These are phyloP conservation scores for Pichia phayaonensis DNA, from an alignment of 805 yeast species.

Conservation along the genomic window DNA sequence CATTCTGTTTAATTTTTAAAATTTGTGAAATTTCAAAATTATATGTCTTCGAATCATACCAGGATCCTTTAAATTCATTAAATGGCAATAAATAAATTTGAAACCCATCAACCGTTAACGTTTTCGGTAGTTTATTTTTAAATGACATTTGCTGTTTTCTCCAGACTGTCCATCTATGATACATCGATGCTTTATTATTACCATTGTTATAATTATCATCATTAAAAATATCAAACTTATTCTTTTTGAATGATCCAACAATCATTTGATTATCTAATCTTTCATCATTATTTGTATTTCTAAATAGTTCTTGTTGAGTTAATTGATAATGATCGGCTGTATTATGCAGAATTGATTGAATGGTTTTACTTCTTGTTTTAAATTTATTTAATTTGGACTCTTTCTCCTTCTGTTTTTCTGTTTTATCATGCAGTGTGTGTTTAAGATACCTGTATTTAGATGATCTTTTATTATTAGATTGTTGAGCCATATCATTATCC, in stretches of 20 bases:
- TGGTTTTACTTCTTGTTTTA: slow-evolving; percentile 18
- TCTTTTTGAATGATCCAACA: neutral
- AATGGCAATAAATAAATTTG: slow-evolving; percentile 84
- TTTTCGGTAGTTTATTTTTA: slow-evolving; percentile 70
- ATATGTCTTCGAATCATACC: slow-evolving; percentile 73
- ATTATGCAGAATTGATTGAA: slow-evolving; percentile 22
- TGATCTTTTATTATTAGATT: neutral
- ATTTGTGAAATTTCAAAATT: slow-evolving; percentile 82
- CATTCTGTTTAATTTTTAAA: slow-evolving; percentile 64
- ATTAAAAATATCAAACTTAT: neutral
- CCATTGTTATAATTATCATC: neutral
- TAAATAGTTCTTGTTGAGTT: slow-evolving; percentile 12
- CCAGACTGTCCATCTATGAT: slow-evolving; percentile 82
- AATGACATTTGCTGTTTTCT: slow-evolving; percentile 83
- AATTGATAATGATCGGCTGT: slow-evolving; percentile 16
- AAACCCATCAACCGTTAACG: slow-evolving; percentile 89
- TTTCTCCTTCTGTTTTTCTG: slow-evolving; percentile 6
- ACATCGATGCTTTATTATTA: slow-evolving; percentile 27
- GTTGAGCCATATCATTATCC: neutral
- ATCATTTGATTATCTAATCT: neutral
- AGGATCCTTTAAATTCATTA: slow-evolving; percentile 52
- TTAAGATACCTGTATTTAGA: slow-evolving; percentile 1
- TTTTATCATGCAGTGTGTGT: neutral
- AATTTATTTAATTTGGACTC: slow-evolving; percentile 19
- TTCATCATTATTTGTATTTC: neutral